Base-by-base conservation (phyloP, 345 rosid species). In the Rhizophora apiculata region DNA sequence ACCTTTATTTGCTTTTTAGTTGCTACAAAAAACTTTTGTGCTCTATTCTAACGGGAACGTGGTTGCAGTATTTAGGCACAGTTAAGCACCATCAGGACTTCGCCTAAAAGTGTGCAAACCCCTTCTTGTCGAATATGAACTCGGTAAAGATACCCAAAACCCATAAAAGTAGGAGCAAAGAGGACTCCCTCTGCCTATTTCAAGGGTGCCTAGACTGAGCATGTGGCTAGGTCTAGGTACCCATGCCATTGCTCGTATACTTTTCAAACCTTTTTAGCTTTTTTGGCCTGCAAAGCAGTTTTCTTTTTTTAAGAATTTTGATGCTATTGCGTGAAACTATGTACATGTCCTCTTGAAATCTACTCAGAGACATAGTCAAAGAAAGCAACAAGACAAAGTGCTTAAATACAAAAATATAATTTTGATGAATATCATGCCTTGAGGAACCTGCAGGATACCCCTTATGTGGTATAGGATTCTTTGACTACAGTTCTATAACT, bases 261-360 rank as follows among this genome's bases (percentile, higher is more conserved):
- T 72, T 75, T 69, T 69, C 72, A 65, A 76, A 53, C 68, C 36
- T 66, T 67, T 60, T 62, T 63, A 49, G 30, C 63, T 65, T 69
- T 68, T 69, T 48, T 15, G 63, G 74, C 62, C 78, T 67, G 64
- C 56, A 63, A 58, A 76, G 74, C 78, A 67, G 75, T 15, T 64
- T 69, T 73, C 66, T 54, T 70, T 70, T n/a, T n/a, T n/a, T n/a
- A n/a, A n/a, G 70, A 76, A 68, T 30, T 56, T 61, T 27, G 54
- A 64, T 48, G 29, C 34, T 10, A 29, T 21, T 63, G 10, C 24
- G 19, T 32, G 31, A 54, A 59, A 11, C 60, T 10, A 26, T 56
- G 29, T 27, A 20, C 34, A 59, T 65, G 51, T 65, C 15, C 55
- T 37, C 34, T 11, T 15, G 13, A 63, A 53, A 37, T 34, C 26